Percentiles rank a stretch among this genome's conserved stretches.
phyloP scores from a whole-genome alignment of 768 basidiomycete genomes.

The Termitomyces sp. region DNA sequence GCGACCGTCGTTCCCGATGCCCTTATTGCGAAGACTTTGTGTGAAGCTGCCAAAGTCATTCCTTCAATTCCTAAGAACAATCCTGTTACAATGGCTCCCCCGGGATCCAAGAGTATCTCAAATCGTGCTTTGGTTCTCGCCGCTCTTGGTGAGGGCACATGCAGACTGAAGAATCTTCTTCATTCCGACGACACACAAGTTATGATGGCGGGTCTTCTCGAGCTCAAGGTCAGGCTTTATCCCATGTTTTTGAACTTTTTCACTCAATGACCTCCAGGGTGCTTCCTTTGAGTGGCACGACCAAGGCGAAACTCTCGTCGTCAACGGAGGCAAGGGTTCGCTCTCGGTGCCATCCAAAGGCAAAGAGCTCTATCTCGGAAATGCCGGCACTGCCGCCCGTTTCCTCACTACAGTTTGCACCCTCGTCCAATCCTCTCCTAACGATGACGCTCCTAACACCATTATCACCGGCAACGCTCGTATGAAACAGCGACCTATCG shows the following conservation, averaged over 20 bases:
- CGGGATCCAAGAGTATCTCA: conserved; percentile 95
- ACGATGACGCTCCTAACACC: conserved; percentile 47
- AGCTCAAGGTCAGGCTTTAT: conserved; percentile 63
- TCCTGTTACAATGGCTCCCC: conserved; percentile 78
- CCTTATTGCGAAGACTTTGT: conserved; percentile 77
- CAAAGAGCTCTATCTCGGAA: conserved; percentile 92
- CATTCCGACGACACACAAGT: conserved; percentile 99
- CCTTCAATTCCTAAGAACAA: conserved; percentile 59
- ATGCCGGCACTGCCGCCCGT: conserved; percentile 96
- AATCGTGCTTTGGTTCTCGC: conserved; percentile 93
- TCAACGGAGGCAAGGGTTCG: conserved; percentile 79
- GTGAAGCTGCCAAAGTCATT: conserved; percentile 75
- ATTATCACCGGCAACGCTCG: conserved; percentile 95
- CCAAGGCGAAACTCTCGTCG: conserved; percentile 91
- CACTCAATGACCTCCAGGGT: conserved; percentile 48
- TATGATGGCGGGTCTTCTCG: conserved; percentile 93
- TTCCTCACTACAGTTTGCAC: conserved; percentile 97
- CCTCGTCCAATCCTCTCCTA: conserved; percentile 55
- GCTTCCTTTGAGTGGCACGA: conserved; percentile 95
- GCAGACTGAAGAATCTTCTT: conserved; percentile 83
- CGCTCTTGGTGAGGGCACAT: conserved; percentile 85
- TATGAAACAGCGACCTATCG: conserved; percentile 98
- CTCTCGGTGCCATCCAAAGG: conserved; percentile 74
- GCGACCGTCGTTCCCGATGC: conserved; percentile 83
- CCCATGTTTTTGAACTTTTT: not conserved